Evolutionary conservation across 2,329 filamentous ascomycete genomes (phyloP), one percentile per base, ranked within the genome.

Genomic region (Tolypocladium paradoxum): DNA sequence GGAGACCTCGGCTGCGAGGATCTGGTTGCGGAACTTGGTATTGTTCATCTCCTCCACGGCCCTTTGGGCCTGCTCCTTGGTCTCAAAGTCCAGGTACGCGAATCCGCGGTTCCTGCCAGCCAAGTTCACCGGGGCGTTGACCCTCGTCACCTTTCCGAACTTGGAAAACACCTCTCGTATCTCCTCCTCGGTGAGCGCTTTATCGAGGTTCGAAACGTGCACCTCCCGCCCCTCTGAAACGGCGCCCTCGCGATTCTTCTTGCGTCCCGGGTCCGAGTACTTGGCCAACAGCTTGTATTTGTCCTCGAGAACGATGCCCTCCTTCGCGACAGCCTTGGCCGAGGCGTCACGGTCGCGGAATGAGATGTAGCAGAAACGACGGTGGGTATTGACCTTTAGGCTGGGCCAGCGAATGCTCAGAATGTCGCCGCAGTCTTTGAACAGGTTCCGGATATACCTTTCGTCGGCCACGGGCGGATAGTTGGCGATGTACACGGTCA

Each of bases 301-400:
- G 29, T 82, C 82, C 27, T 85, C 86, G 0, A 95, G 70, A 24
- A 83, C 66, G 53, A 78, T 84, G 29, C 86, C 86, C 63, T 96
- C 79, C 49, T 96, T 78, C 54, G 81, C 72, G 0, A 84, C 85
- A 1, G 91, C 91, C 49, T 80, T 82, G 38, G 82, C 76, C 0
- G 90, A 88, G 51, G 81, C 79, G n/a, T 77, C 76, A 3, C 78
- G 70, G 34, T 83, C 82, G 48, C 83, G 78, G 66, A 96, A 96
- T n/a, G 95, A 89, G 7, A 96, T 78, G 68, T 99, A 99, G 73
- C 91, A 96, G 72, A 99, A 99, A 27, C 93, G 86, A 34, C 93
- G 88, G 61, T 88, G 85, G 2, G 86, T 85, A 63, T 96, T 92
- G 68, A 80, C 90, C 66, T 95, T 95, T 50, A 99, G 79, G 53